Evolutionary conservation across 2,329 filamentous ascomycete species (phyloP).

Genomic region (Aureobasidium sp.): DNA sequence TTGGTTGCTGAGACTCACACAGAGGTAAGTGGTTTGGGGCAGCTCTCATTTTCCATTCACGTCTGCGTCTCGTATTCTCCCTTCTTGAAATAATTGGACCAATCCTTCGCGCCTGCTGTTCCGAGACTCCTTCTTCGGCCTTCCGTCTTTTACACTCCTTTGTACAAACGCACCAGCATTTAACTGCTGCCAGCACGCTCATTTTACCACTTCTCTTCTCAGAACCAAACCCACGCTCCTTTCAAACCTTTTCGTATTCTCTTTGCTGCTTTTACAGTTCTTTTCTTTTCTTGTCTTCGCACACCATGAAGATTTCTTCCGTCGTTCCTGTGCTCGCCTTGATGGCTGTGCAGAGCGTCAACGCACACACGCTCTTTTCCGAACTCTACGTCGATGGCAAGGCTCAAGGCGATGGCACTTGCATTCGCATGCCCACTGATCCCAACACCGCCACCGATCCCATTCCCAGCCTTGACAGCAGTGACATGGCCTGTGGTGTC

Average conservation of each 20-base stretch:
- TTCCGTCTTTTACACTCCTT: constrained; percentile 7
- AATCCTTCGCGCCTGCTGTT: neutral
- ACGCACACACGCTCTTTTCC: constrained; percentile 52
- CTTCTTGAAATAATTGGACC: neutral
- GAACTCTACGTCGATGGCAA: constrained; percentile 53
- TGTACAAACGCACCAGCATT: constrained; percentile 1
- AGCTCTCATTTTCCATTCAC: too few species aligned
- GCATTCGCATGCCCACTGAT: constrained; percentile 56
- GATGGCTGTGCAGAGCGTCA: constrained; percentile 13
- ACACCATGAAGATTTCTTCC: constrained; percentile 13
- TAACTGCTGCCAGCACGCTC: constrained; percentile 2
- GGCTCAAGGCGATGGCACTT: constrained; percentile 58
- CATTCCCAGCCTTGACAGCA: constrained; percentile 47
- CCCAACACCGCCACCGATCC: constrained; percentile 47
- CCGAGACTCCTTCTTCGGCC: neutral
- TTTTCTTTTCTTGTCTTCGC: neutral
- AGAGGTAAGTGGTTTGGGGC: too few species aligned
- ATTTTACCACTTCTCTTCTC: neutral
- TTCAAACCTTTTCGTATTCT: neutral
- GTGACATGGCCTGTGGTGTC: constrained; percentile 60
- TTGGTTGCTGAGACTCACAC: neutral
- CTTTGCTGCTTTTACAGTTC: neutral
- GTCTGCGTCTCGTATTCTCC: too few species aligned
- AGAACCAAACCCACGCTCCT: neutral
- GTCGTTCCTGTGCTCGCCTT: constrained; percentile 13